These are phyloP conservation scores for Leishmania major DNA, from an alignment of 208 protist species.

Conservation along the genomic window DNA sequence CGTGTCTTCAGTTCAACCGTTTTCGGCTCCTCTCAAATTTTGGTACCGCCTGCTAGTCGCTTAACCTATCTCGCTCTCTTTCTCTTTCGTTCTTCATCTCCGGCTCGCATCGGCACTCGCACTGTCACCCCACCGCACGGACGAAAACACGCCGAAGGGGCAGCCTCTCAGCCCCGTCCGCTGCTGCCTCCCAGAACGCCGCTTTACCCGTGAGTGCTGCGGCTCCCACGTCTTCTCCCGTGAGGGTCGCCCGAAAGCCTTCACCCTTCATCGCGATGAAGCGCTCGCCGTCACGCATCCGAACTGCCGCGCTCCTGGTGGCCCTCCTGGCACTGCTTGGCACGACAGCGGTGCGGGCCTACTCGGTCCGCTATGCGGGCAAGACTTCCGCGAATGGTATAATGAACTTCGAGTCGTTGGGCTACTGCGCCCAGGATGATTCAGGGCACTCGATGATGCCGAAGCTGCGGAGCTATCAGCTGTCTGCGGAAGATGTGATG, in stretches of 20 bases:
- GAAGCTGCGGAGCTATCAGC: conserved; percentile 40
- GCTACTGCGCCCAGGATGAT: conserved; percentile 42
- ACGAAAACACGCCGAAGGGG: background rate
- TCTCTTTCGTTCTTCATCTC: background rate
- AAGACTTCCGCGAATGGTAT: conserved; percentile 18
- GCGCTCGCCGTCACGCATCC: background rate
- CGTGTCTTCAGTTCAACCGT: background rate
- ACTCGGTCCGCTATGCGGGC: conserved; percentile 45
- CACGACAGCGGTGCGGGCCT: conserved; percentile 24
- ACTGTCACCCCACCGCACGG: background rate
- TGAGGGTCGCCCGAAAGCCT: background rate
- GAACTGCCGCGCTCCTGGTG: conserved; percentile 11
- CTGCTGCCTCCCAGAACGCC: background rate
- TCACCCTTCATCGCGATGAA: background rate
- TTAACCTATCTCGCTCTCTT: background rate
- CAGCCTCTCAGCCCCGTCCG: background rate
- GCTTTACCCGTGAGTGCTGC: background rate
- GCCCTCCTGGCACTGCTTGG: conserved; percentile 21
- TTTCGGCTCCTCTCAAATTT: background rate
- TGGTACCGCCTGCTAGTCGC: background rate
- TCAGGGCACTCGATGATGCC: conserved; percentile 67
- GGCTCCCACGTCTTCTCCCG: no score
- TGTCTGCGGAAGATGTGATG: conserved; percentile 20
- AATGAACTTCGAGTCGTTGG: conserved; percentile 23
- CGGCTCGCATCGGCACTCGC: background rate